Evolutionary conservation across 1,139 yeast species (phyloP).

Genomic region (Scheffersomyces quercinus): DNA sequence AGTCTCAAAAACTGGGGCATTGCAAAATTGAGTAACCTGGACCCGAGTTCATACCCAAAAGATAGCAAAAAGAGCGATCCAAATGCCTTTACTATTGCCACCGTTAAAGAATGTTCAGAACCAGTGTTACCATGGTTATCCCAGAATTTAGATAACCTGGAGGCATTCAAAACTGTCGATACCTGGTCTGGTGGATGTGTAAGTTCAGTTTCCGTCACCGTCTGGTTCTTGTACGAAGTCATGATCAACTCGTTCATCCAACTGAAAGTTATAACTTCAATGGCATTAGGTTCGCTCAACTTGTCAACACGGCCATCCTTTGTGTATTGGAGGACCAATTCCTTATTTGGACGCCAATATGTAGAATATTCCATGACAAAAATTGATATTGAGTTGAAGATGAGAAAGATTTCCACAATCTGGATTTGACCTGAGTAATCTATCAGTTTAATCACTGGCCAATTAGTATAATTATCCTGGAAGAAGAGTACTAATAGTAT

Average conservation of each 20-base stretch:
- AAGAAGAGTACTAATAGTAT: constrained; percentile 21
- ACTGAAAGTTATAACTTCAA: constrained; percentile 53
- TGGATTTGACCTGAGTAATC: constrained; percentile 9
- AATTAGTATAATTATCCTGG: constrained; percentile 31
- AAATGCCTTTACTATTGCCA: constrained; percentile 48
- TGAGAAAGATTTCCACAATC: constrained; percentile 17
- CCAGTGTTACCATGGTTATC: constrained; percentile 4
- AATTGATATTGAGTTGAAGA: constrained; percentile 20
- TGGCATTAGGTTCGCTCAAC: constrained; percentile 44
- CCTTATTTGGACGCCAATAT: constrained; percentile 32
- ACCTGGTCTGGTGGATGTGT: constrained; percentile 55
- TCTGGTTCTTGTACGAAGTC: constrained; percentile 48
- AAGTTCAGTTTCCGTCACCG: constrained; percentile 51
- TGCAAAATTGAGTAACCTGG: constrained; percentile 45
- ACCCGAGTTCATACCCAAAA: constrained; percentile 44
- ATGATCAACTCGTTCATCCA: constrained; percentile 63
- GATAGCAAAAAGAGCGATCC: constrained; percentile 47
- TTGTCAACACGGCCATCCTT: constrained; percentile 10
- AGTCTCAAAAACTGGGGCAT: constrained; percentile 60
- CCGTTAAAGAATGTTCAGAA: constrained; percentile 34
- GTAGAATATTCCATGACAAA: constrained; percentile 24
- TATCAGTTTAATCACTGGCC: constrained; percentile 22
- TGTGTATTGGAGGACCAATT: constrained; percentile 18
- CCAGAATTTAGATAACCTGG: constrained; percentile 21
- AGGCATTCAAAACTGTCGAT: constrained; percentile 34